phyloP scores from a whole-genome alignment of 768 basidiomycete genomes.

The Gloeophyllum trabeum region DNA sequence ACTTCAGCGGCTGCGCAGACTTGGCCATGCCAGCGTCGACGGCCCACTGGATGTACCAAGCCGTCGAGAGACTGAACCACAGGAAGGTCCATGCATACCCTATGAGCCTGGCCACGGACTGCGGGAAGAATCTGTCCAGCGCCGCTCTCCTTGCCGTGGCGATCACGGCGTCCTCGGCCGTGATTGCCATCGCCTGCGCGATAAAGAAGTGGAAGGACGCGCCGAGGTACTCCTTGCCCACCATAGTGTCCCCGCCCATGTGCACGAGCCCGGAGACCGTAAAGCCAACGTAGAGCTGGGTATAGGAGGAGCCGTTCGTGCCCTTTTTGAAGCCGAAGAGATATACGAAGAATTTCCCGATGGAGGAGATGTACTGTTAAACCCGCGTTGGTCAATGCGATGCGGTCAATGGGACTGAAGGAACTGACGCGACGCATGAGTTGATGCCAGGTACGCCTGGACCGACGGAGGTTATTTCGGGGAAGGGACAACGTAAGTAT shows the following conservation, averaged over 20 bases:
- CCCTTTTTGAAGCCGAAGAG: conserved; percentile 5
- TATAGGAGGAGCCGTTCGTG: conserved; percentile 9
- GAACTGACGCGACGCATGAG: too few species aligned
- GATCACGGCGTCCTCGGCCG: conserved; percentile 9
- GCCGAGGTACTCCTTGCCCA: conserved; percentile 4
- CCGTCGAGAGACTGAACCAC: conserved; percentile 5
- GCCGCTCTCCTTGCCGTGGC: conserved; percentile 1
- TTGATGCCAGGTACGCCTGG: too few species aligned
- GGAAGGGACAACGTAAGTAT: too few species aligned
- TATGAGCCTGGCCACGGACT: background rate
- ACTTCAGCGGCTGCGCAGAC: too few species aligned
- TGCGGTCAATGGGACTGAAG: too few species aligned
- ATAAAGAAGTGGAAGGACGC: conserved; percentile 10
- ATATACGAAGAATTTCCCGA: conserved; percentile 6
- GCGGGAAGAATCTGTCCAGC: background rate
- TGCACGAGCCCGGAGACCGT: conserved; percentile 8
- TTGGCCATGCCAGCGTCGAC: too few species aligned
- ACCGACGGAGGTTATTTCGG: too few species aligned
- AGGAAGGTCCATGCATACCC: conserved; percentile 9
- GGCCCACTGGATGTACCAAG: conserved; percentile 4
- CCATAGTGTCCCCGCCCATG: conserved; percentile 10
- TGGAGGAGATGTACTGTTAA: conserved; percentile 5
- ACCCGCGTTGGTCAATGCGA: background rate
- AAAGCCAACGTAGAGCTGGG: conserved; percentile 12
- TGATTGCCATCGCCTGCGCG: conserved; percentile 7